Conservation (phyloP, 2,329 filamentous ascomycete species). For the Sarocladium brachiariae region DNA sequence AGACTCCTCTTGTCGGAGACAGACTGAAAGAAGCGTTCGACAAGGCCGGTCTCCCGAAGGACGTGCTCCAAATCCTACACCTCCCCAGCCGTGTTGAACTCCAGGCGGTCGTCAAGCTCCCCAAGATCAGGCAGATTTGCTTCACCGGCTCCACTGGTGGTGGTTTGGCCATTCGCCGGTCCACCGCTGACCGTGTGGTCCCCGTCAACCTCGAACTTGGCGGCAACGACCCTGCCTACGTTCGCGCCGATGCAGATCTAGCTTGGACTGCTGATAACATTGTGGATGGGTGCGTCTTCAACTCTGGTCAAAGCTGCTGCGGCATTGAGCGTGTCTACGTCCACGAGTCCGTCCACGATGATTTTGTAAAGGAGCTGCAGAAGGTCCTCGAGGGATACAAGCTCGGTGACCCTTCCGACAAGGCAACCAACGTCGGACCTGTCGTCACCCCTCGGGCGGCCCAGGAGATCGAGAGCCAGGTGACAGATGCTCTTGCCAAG, state of each 20-base stretch:
- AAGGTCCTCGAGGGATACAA: conserved; percentile 72
- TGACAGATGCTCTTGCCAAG: conserved; percentile 73
- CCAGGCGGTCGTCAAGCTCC: conserved; percentile 69
- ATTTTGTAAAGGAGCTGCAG: conserved; percentile 72
- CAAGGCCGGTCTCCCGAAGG: conserved; percentile 71
- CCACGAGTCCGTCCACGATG: conserved; percentile 73
- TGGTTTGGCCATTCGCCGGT: conserved; percentile 76
- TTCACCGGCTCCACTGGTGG: conserved; percentile 91
- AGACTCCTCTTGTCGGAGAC: conserved; percentile 87
- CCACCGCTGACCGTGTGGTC: conserved; percentile 75
- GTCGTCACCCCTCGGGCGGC: conserved; percentile 71
- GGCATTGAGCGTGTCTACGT: conserved; percentile 89
- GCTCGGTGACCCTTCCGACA: conserved; percentile 76
- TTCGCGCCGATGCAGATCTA: conserved; percentile 77
- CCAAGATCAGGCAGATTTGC: conserved; percentile 72
- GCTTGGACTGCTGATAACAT: conserved; percentile 90
- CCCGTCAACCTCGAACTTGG: conserved; percentile 85
- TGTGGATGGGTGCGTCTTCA: conserved; percentile 89
- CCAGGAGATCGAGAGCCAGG: conserved; percentile 69
- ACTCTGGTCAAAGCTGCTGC: conserved; percentile 95
- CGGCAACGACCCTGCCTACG: conserved; percentile 89
- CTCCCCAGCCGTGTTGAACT: conserved; percentile 71
- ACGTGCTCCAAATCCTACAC: conserved; percentile 89
- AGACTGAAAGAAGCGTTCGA: conserved; percentile 72
- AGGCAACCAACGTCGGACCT: conserved; percentile 74